These are phyloP conservation scores for Phytopythium montanum DNA, from an alignment of 352 stramenopile genomes.

Conservation along the genomic window DNA sequence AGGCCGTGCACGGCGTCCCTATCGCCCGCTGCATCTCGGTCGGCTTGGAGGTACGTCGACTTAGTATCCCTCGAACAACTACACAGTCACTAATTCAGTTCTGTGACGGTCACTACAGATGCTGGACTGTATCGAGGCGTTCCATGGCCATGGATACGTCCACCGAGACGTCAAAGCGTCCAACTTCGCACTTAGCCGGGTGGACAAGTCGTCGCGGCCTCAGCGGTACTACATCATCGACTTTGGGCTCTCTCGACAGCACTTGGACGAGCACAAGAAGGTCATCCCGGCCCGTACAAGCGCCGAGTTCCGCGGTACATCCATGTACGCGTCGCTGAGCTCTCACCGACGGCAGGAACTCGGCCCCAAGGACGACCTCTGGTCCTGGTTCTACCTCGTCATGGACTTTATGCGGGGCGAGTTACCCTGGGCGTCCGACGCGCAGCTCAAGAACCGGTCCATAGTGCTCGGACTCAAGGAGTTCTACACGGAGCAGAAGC, in stretches of 20 bases:
- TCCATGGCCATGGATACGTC: conserved; percentile 83
- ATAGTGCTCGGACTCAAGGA: conserved; percentile 80
- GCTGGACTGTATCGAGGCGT: conserved; percentile 85
- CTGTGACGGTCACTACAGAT: conserved; percentile 30
- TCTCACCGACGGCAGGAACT: conserved; percentile 78
- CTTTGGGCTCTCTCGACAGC: conserved; percentile 81
- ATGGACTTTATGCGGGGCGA: conserved; percentile 87
- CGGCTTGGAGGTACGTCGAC: conserved; percentile 39
- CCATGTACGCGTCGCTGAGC: conserved; percentile 87
- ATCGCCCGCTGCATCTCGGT: conserved; percentile 67
- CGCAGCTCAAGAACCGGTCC: conserved; percentile 81
- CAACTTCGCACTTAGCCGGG: conserved; percentile 74
- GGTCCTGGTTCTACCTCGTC: conserved; percentile 89
- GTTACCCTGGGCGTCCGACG: conserved; percentile 75
- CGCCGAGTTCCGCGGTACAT: conserved; percentile 86
- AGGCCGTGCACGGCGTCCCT: conserved; percentile 77
- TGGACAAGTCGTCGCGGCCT: conserved; percentile 38
- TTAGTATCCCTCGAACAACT: not conserved
- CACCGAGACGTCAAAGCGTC: conserved; percentile 89
- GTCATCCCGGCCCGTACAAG: conserved; percentile 53
- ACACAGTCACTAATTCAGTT: not conserved
- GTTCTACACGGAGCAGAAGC: conserved; percentile 76
- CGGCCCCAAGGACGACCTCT: conserved; percentile 83
- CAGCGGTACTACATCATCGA: conserved; percentile 78
- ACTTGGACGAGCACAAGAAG: conserved; percentile 56